Percentiles rank a stretch among this genome's conserved stretches.
phyloP scores from a whole-genome alignment of 148 eudicot genomes.

The Tetragonia tetragonoides region DNA sequence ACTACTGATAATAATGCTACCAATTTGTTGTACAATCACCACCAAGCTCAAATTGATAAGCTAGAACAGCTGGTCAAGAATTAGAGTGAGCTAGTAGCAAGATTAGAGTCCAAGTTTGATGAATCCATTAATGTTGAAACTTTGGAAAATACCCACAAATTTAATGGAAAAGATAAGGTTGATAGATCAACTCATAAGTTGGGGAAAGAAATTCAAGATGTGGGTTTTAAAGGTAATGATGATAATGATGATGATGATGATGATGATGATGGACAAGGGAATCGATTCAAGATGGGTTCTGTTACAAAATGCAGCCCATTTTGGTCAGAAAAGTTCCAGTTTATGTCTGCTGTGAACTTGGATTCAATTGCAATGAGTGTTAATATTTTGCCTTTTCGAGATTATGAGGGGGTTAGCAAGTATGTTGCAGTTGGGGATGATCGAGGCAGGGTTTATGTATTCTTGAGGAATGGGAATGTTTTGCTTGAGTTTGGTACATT shows the following conservation, averaged over 20 bases:
- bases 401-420: constrained; percentile 74
- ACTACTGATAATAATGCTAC: neutral
- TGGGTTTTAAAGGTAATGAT: constrained; percentile 13
- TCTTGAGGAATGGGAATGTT: constrained; percentile 68
- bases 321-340: constrained; percentile 90
- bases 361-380: constrained; percentile 60
- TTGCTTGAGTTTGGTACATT: constrained; percentile 49
- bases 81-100: constrained; percentile 55
- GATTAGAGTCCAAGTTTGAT: constrained; percentile 58
- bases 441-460: constrained; percentile 58
- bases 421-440: constrained; percentile 83
- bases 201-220: constrained; percentile 21
- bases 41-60: constrained; percentile 64
- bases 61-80: constrained; percentile 66
- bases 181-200: constrained; percentile 10
- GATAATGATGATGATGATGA: neutral
- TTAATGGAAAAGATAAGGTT: constrained; percentile 14
- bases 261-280: constrained; percentile 14
- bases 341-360: constrained; percentile 74
- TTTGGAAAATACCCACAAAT: constrained; percentile 16
- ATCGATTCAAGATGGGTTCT: constrained; percentile 25
- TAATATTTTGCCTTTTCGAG: constrained; percentile 64
- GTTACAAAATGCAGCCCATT: constrained; percentile 67
- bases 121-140: constrained; percentile 14
- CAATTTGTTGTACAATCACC: constrained; percentile 26